These are phyloP conservation scores for Tuber umbilicatum DNA, from an alignment of 495 filamentous ascomycete genomes.

Conservation along the genomic window DNA sequence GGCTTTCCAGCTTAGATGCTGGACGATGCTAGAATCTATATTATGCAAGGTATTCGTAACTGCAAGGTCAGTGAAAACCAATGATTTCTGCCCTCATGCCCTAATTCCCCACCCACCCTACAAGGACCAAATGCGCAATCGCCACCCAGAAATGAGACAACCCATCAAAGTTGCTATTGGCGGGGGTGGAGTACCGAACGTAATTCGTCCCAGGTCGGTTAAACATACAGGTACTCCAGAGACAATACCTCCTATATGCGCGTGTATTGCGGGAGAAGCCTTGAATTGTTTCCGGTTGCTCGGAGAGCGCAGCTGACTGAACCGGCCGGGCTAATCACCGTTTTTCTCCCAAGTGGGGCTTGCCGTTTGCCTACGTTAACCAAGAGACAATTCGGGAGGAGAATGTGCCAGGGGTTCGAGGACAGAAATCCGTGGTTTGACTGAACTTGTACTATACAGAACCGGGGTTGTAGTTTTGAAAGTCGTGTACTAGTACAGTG, in stretches of 20 bases:
- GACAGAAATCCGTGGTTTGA: background rate
- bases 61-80: background rate
- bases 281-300: background rate
- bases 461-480: background rate
- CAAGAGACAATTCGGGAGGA: background rate
- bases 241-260: background rate
- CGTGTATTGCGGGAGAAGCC: background rate
- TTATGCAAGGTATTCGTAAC: background rate
- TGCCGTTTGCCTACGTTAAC: background rate
- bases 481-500: background rate
- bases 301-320: background rate
- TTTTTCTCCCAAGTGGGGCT: background rate
- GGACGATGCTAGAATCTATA: background rate
- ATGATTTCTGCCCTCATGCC: background rate
- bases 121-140: background rate
- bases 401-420: background rate
- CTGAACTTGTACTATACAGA: background rate
- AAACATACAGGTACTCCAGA: background rate
- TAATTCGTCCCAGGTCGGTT: background rate
- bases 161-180: background rate
- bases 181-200: background rate
- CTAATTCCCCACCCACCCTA: background rate
- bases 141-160: background rate
- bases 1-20: background rate
- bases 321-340: background rate